Evolutionary conservation across 192 early-diverging fungal species (phyloP).

Genomic region (Coemansia sp.): DNA sequence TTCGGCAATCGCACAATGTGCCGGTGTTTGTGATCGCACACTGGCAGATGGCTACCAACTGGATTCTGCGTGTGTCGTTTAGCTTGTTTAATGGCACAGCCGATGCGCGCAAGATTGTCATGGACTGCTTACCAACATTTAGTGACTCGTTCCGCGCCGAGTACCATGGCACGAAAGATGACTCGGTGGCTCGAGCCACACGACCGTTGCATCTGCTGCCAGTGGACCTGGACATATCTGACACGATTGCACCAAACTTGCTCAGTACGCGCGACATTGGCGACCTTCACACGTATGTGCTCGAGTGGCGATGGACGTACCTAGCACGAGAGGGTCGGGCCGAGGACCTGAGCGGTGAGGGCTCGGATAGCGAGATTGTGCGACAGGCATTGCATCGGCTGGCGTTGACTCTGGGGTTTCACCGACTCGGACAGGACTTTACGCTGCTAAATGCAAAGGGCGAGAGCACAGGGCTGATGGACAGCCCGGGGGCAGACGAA

Average conservation of each 20-base stretch:
- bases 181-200: constrained; percentile 37
- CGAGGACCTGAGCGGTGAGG: constrained; percentile 47
- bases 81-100: constrained; percentile 44
- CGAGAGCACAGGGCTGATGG: constrained; percentile 44
- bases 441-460: constrained; percentile 52
- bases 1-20: constrained; percentile 26
- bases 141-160: constrained; percentile 32
- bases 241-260: constrained; percentile 19
- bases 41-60: constrained; percentile 51
- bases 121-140: constrained; percentile 41
- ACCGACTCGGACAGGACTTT: constrained; percentile 48
- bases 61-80: constrained; percentile 48
- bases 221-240: constrained; percentile 29
- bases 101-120: constrained; percentile 44
- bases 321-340: constrained; percentile 47
- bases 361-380: constrained; percentile 49
- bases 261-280: constrained; percentile 49
- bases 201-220: constrained; percentile 52
- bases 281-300: constrained; percentile 50
- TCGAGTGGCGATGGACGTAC: constrained; percentile 55
- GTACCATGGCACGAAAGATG: constrained; percentile 23
- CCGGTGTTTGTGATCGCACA: constrained; percentile 41
- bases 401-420: constrained; percentile 39
- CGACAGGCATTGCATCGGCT: constrained; percentile 48
- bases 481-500: constrained; percentile 23